Evolutionary conservation across 2,329 filamentous ascomycete genomes (phyloP).

Genomic region (Neofusicoccum sp.): DNA sequence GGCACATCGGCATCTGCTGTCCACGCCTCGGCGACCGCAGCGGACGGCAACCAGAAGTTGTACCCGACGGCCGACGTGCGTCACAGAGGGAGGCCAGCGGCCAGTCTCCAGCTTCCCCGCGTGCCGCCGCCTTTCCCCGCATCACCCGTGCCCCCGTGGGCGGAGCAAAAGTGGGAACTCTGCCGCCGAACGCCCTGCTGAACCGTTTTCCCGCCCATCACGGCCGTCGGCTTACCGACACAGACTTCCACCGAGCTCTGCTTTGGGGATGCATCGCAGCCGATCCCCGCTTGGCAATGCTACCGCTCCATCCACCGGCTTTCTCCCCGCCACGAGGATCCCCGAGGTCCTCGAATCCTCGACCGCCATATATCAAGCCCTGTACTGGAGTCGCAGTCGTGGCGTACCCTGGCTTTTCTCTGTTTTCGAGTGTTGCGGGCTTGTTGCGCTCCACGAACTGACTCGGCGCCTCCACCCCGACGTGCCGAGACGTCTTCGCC

Average conservation of each 20-base stretch:
- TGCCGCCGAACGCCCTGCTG: background rate
- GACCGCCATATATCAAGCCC: background rate
- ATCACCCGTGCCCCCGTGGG: background rate
- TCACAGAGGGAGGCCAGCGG: background rate
- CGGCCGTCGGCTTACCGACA: background rate
- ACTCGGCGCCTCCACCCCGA: background rate
- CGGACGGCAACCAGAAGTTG: too few relatives aligned
- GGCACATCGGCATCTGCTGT: too few relatives aligned
- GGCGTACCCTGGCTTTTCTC: background rate
- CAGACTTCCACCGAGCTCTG: background rate
- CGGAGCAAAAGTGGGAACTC: background rate
- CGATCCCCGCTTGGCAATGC: background rate
- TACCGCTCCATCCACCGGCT: background rate
- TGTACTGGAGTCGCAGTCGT: background rate
- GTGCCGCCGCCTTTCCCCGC: constrained; percentile 2
- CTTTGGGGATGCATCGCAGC: background rate
- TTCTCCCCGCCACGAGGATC: background rate
- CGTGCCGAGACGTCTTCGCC: constrained; percentile 6
- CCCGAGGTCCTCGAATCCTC: background rate
- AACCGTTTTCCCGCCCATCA: constrained; percentile 7
- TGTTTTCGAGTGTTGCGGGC: background rate
- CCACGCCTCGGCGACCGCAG: too few relatives aligned
- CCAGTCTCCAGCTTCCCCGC: background rate
- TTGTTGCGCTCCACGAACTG: background rate
- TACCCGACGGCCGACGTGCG: too few relatives aligned